phyloP scores from a whole-genome alignment of 352 stramenopile species.

The Globisporangium sylvaticum region DNA sequence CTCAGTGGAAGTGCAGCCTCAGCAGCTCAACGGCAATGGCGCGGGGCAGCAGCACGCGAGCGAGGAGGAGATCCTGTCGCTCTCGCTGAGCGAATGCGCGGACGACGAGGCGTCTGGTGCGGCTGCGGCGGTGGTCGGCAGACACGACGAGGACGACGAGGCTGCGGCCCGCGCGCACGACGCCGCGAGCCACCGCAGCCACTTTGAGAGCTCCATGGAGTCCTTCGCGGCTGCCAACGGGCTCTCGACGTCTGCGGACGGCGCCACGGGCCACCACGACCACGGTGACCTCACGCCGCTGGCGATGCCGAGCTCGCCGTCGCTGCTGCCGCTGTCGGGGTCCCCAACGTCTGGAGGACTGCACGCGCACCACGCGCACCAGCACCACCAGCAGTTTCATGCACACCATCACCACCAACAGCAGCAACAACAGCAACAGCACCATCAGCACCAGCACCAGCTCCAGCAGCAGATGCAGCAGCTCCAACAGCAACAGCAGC shows the following conservation, averaged over 20 bases:
- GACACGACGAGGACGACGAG: neutral
- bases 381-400: conserved; percentile 2
- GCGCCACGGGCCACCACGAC: conserved; percentile 10
- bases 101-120: conserved; percentile 13
- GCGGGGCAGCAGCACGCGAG: conserved; percentile 2
- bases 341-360: conserved; percentile 26
- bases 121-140: neutral
- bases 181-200: neutral
- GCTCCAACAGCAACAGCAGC: conserved; percentile 10
- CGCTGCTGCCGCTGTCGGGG: conserved; percentile 37
- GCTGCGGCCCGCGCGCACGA: neutral
- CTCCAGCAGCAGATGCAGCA: conserved; percentile 7
- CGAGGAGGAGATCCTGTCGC: conserved; percentile 37
- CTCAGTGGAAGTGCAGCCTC: neutral
- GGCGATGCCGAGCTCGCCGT: conserved; percentile 41
- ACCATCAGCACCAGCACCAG: neutral
- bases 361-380: conserved; percentile 12
- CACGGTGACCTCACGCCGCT: conserved; percentile 28
- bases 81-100: conserved; percentile 33
- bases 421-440: neutral
- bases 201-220: conserved; percentile 22
- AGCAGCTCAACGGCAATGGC: conserved; percentile 1
- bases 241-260: conserved; percentile 5
- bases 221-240: conserved; percentile 18
- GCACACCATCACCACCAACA: neutral